Conservation (phyloP, 1,284 basidiomycete species). For the Apiotrichum gamsii region DNA sequence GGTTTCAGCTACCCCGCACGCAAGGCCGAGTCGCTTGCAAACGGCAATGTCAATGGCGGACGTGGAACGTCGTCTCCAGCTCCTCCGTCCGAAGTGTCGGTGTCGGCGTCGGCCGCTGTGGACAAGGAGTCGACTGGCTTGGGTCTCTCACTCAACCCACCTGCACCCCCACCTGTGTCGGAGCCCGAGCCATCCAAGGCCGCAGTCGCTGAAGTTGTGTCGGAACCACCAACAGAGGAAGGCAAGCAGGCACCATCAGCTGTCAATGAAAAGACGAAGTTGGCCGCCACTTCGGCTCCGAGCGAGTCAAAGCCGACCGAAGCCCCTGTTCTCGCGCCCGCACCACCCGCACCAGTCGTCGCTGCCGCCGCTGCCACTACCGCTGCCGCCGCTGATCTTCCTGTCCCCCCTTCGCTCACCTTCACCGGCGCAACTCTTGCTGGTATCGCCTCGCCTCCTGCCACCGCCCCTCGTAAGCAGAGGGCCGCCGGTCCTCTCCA, state of each 20-base stretch:
- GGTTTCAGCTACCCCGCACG: conserved; percentile 32
- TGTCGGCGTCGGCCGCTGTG: background rate
- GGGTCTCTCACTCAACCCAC: conserved; percentile 15
- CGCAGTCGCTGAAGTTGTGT: no score
- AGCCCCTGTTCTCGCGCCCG: no score
- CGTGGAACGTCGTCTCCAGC: background rate
- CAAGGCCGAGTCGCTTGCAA: conserved; percentile 2
- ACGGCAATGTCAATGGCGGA: conserved; percentile 6
- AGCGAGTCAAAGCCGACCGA: background rate
- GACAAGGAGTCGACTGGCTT: conserved; percentile 1
- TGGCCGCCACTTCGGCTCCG: background rate
- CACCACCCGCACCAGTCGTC: no score
- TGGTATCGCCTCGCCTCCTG: conserved; percentile 7
- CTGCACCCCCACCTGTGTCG: background rate
- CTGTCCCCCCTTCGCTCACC: conserved; percentile 1
- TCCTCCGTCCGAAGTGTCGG: no score
- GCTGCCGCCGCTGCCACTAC: no score
- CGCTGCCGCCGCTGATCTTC: background rate
- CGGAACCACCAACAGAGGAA: background rate
- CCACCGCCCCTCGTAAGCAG: background rate
- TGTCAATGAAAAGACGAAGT: background rate
- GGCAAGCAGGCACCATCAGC: background rate
- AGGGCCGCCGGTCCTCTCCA: conserved; percentile 5
- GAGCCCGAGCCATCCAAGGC: background rate
- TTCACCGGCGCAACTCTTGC: conserved; percentile 13